A percentile compares a stretch with the other conserved stretches of the same genome.
Conservation (phyloP, 208 protist species). For the Crithidia thermophila region DNA sequence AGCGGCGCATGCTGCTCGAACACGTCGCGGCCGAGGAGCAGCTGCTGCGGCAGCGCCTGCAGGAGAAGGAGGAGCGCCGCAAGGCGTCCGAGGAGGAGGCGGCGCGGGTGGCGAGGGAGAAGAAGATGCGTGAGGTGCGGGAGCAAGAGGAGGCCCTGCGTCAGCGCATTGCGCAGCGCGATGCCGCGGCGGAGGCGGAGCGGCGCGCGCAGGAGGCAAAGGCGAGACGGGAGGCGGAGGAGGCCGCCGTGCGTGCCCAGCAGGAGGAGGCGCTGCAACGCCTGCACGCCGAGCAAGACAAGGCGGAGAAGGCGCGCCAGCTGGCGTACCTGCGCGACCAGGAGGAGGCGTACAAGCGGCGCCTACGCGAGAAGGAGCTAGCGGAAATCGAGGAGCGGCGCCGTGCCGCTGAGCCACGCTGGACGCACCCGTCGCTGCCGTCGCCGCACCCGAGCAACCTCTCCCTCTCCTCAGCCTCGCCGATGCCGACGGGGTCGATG, state of each 20-base stretch:
- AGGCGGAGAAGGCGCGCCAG: slow-evolving; percentile 41
- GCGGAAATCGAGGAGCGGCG: slow-evolving; percentile 39
- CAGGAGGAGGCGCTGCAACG: slow-evolving; percentile 47
- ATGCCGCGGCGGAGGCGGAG: slow-evolving; percentile 26
- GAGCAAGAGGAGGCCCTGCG: slow-evolving; percentile 80
- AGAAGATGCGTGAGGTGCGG: slow-evolving; percentile 47
- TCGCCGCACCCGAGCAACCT: background rate
- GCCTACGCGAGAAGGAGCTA: slow-evolving; percentile 54
- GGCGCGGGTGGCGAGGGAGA: slow-evolving; percentile 31
- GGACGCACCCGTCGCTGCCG: slow-evolving; percentile 5
- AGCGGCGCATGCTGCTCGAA: slow-evolving; percentile 45
- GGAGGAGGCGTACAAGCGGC: slow-evolving; percentile 56
- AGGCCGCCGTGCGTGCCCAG: slow-evolving; percentile 25
- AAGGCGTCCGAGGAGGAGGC: slow-evolving; percentile 41
- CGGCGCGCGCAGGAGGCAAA: slow-evolving; percentile 16
- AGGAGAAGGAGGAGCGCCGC: slow-evolving; percentile 50
- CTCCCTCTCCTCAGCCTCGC: slow-evolving; percentile 3
- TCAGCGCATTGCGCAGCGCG: slow-evolving; percentile 47
- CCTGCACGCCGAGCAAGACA: slow-evolving; percentile 26
- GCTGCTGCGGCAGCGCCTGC: slow-evolving; percentile 54
- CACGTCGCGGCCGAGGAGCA: slow-evolving; percentile 70
- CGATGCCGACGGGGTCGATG: slow-evolving; percentile 10
- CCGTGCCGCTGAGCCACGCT: slow-evolving; percentile 27
- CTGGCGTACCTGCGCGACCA: slow-evolving; percentile 53
- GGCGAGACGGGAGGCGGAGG: slow-evolving; percentile 34